Percentiles rank a stretch among this genome's conserved stretches.
Evolutionary conservation across 257 asterid species (phyloP).

Genomic region (Jacaranda mimosifolia): DNA sequence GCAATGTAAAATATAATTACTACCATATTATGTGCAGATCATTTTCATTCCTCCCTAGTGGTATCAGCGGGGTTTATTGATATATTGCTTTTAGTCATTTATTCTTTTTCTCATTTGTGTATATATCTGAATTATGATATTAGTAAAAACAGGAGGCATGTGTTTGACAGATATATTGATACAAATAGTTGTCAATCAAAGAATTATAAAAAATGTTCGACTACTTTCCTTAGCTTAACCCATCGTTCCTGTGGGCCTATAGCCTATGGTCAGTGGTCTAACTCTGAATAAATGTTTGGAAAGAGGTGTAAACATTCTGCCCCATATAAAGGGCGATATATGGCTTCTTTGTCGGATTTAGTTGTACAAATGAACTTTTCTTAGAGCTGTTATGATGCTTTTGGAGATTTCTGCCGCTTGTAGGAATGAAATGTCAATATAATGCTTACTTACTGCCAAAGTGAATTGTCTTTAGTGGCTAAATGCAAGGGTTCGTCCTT

Average conservation of each 20-base stretch:
- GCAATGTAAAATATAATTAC: background rate
- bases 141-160: background rate
- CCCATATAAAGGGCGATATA: background rate
- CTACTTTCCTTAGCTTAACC: background rate
- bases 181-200: background rate
- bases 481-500: background rate
- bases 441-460: background rate
- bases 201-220: background rate
- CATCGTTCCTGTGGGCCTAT: constrained; percentile 8
- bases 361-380: background rate
- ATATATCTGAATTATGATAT: constrained; percentile 9
- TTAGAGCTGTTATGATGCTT: constrained; percentile 6
- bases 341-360: background rate
- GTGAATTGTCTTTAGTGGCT: background rate
- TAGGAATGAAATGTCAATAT: background rate
- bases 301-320: constrained; percentile 7
- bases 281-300: background rate
- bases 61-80: background rate
- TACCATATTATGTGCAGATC: background rate
- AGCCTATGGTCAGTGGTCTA: background rate
- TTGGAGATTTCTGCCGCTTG: constrained; percentile 14
- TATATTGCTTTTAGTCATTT: background rate
- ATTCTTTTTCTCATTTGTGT: background rate
- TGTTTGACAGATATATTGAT: background rate
- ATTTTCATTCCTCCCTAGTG: background rate